Percentiles rank a stretch among this genome's conserved stretches.
Evolutionary conservation across 2,329 filamentous ascomycete genomes (phyloP).

Genomic region (Chaetomium sp.): DNA sequence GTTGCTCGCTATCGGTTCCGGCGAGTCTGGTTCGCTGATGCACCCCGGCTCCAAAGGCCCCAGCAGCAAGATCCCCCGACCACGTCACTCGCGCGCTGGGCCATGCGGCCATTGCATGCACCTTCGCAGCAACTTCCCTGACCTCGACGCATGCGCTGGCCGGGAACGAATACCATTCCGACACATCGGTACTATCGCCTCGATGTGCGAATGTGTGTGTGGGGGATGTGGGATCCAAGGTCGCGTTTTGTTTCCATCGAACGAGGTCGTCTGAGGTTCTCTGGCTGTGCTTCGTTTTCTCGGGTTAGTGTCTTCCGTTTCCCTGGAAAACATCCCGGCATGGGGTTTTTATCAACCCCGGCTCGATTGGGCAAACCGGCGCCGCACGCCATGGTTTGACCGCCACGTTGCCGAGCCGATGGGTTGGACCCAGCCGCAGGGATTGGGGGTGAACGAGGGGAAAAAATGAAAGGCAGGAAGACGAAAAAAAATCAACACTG

Average conservation of each 20-base stretch:
- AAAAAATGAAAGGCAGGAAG: too few relatives aligned
- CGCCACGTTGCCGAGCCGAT: conserved; percentile 20
- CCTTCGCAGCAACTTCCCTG: conserved; percentile 2
- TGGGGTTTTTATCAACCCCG: conserved; percentile 1
- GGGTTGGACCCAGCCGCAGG: conserved; percentile 6
- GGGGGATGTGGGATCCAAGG: background rate
- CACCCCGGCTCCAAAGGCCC: background rate
- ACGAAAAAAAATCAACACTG: conserved; percentile 5
- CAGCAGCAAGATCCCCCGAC: conserved; percentile 11
- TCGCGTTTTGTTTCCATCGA: background rate
- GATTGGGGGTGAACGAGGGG: background rate
- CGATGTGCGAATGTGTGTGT: conserved; percentile 5
- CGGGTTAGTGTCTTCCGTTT: conserved; percentile 9
- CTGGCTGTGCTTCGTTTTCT: background rate
- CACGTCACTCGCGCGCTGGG: conserved; percentile 23
- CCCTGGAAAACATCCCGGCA: conserved; percentile 3
- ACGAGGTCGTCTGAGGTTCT: too few relatives aligned
- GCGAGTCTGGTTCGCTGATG: conserved; percentile 11
- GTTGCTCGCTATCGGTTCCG: background rate
- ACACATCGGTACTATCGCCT: conserved; percentile 18
- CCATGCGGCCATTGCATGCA: conserved; percentile 22
- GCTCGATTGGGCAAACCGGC: conserved; percentile 6
- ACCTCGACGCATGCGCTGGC: conserved; percentile 13
- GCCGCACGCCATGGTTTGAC: conserved; percentile 16
- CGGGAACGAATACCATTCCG: conserved; percentile 19